phyloP scores from a whole-genome alignment of 257 asterid genomes.

The Scutellaria galericulata region DNA sequence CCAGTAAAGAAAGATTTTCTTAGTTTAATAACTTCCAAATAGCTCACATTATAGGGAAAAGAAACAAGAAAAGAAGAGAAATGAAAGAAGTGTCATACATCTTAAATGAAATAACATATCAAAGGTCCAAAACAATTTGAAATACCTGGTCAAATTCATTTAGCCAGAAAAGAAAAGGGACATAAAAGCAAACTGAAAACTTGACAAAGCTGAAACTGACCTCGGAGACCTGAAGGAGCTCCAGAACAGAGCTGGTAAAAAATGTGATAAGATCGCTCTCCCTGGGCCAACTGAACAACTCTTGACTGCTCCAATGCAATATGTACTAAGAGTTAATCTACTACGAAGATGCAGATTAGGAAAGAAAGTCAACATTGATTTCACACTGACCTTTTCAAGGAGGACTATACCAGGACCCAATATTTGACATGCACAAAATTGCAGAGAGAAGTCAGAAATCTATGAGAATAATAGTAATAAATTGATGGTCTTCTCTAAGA shows the following conservation, averaged over 20 bases:
- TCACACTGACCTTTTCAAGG: conserved; percentile 81
- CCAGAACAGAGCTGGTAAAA: conserved; percentile 98
- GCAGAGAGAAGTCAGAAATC: conserved; percentile 48
- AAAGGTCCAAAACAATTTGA: conserved; percentile 7
- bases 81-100: not conserved
- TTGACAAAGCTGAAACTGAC: conserved; percentile 47
- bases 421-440: conserved; percentile 45
- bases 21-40: not conserved
- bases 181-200: not conserved
- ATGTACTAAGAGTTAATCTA: conserved; percentile 31
- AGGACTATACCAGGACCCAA: conserved; percentile 57
- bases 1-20: not conserved
- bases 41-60: not conserved
- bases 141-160: conserved; percentile 8
- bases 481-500: conserved; percentile 14
- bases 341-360: conserved; percentile 16
- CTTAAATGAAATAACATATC: conserved; percentile 10
- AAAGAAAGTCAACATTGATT: conserved; percentile 29
- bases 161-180: not conserved
- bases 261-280: conserved; percentile 93
- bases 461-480: conserved; percentile 21
- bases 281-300: conserved; percentile 81
- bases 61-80: not conserved
- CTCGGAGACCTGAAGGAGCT: conserved; percentile 83
- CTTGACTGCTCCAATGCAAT: conserved; percentile 74